Conservation (phyloP, 2,329 filamentous ascomycete species). For the Trichophyton verrucosum region DNA sequence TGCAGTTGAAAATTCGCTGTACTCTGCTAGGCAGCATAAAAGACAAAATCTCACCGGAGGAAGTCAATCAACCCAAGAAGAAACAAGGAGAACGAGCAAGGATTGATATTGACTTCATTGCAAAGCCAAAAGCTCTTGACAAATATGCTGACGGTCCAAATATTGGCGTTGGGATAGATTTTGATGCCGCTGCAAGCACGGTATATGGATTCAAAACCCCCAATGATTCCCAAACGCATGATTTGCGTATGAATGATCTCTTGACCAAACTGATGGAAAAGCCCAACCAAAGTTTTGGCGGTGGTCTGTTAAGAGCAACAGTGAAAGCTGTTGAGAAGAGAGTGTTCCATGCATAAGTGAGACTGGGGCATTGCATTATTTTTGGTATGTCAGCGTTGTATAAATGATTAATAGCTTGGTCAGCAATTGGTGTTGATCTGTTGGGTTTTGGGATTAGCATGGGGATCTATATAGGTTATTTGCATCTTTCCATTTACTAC, state of each 20-base stretch:
- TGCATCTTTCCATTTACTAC: too few species aligned
- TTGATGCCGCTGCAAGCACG: conserved; percentile 28
- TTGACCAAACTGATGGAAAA: conserved; percentile 18
- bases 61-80: neutral
- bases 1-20: conserved; percentile 25
- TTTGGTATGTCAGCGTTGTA: neutral
- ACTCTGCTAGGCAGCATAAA: conserved; percentile 24
- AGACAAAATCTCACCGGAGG: conserved; percentile 12
- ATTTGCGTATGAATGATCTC: conserved; percentile 25
- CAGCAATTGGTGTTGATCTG: neutral
- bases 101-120: conserved; percentile 31
- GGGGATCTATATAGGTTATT: too few species aligned
- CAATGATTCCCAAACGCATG: conserved; percentile 20
- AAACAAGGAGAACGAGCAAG: conserved; percentile 14
- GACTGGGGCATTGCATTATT: neutral
- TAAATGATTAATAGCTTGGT: neutral
- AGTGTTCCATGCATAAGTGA: conserved; percentile 18
- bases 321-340: conserved; percentile 25
- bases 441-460: neutral
- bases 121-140: conserved; percentile 18
- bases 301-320: conserved; percentile 30
- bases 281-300: conserved; percentile 20
- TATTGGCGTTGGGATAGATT: conserved; percentile 25
- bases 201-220: conserved; percentile 29
- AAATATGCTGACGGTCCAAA: conserved; percentile 9